Base-by-base conservation (phyloP, 768 basidiomycete genomes). In the Rhizopogon rudus region DNA sequence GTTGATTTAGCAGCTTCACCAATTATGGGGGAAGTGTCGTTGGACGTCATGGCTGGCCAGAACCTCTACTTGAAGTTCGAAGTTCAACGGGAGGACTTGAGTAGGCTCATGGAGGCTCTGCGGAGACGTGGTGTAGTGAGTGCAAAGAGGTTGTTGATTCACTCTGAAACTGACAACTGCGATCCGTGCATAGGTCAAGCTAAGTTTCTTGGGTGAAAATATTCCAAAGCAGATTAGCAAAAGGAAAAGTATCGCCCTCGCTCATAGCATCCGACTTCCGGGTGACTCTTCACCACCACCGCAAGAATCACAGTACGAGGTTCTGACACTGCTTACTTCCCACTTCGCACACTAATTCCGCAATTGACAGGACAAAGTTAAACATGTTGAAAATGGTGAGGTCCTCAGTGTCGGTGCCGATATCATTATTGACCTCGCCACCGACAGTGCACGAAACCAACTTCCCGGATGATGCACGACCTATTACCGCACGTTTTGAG, bases 41-140 rank as follows among this genome's bases (percentile, higher is more conserved):
- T 57, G 63, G 69, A 54, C 44, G 51, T 29, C 20, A 40, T 63
- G 16, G 57, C 54, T 16, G 60, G 56, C 48, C 67, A 63, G 43
- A 53, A 48, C 7, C 58, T 66, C 33, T 57, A 63, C 7, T 62
- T 78, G 46, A 64, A 67, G 2, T 82, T 81, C 62, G 54, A 69
- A 13, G 57, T 86, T 40, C 61, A 68, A 14, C 64, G 60, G 28
- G 57, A 61, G 25, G 65, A 69, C 22, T 37, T 76, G 4, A 53
- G 64, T 25, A 71, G 72, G 45, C 80, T 86, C 51, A 55, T 72
- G 53, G 60, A 73, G 35, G 67, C 74, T 5, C 55, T 83, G 44
- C 72, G 69, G 40, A 67, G 69, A 52, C 74, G 84, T 44, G 73
- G 73, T 50, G 63, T 85, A 66, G 84, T 84, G 51, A 61, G 75